phyloP scores from a whole-genome alignment of 176 grass and related monocot genomes.

The Cenchrus purpureus region DNA sequence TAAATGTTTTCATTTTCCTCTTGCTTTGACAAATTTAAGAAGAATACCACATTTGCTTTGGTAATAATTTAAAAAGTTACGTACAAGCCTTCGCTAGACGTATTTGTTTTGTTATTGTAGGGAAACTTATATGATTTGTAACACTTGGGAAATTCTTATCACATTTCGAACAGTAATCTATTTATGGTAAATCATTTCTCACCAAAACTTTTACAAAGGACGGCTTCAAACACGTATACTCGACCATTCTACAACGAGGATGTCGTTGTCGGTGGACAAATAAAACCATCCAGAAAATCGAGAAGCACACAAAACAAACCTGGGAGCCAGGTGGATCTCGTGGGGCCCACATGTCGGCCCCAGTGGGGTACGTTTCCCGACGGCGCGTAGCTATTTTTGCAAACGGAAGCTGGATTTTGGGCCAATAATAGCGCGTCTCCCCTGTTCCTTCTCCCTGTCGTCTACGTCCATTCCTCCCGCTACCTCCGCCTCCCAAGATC shows the following conservation, averaged over 20 bases:
- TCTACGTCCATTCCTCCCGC: conserved; percentile 22
- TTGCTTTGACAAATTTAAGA: too few species aligned
- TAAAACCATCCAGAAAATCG: neutral
- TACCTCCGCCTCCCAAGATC: conserved; percentile 47
- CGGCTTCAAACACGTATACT: neutral
- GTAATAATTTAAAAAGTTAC: too few species aligned
- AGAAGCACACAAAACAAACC: neutral
- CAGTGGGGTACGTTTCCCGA: conserved; percentile 15
- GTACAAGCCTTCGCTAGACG: neutral
- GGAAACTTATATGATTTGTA: neutral
- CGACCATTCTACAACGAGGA: neutral
- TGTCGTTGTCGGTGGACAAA: neutral
- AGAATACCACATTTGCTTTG: too few species aligned
- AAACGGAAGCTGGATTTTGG: conserved; percentile 22
- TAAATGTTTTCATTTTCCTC: neutral
- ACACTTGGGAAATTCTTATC: neutral
- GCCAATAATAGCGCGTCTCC: conserved; percentile 42
- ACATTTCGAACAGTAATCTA: neutral
- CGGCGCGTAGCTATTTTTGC: conserved; percentile 49
- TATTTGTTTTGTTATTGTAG: too few species aligned
- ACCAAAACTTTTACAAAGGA: fast-evolving
- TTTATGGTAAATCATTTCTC: neutral
- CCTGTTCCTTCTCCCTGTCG: conserved; percentile 16
- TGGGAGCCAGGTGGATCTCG: neutral
- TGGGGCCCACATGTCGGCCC: conserved; percentile 35